These are phyloP conservation scores for Podila horticola DNA, from an alignment of 192 early-diverging fungal genomes.

Conservation along the genomic window DNA sequence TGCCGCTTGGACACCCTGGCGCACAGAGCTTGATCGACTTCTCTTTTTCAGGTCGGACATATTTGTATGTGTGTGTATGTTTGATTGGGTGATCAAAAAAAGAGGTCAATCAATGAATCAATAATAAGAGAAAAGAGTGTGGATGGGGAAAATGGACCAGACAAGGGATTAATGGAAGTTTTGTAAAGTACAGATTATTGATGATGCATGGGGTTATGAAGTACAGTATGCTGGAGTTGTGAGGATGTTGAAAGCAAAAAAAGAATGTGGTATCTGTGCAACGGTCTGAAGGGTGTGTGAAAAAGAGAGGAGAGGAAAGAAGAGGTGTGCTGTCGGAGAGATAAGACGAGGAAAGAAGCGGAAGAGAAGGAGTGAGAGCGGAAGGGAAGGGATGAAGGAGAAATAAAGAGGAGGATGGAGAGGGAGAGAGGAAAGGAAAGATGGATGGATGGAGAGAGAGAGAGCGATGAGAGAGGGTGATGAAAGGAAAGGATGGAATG, in stretches of 20 bases:
- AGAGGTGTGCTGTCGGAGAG: background rate
- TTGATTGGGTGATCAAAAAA: background rate
- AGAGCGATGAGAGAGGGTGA: background rate
- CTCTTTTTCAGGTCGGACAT: constrained; percentile 49
- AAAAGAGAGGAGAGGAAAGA: background rate
- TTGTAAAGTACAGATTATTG: no score
- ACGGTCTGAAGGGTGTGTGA: background rate
- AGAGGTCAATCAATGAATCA: background rate
- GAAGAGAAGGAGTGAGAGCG: background rate
- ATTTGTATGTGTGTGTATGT: background rate
- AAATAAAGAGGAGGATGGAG: background rate
- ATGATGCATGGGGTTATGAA: background rate
- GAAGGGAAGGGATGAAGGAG: background rate
- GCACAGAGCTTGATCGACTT: constrained; percentile 42
- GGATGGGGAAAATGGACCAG: background rate
- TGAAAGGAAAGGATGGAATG: background rate
- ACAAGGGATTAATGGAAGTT: background rate
- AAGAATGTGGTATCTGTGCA: no score
- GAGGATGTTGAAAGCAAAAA: background rate
- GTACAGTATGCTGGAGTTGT: background rate
- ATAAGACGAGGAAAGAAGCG: background rate
- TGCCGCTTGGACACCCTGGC: constrained; percentile 41
- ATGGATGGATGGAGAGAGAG: background rate
- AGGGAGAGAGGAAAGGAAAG: background rate
- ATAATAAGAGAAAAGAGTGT: background rate